phyloP scores from a whole-genome alignment of 768 basidiomycete genomes.

The Cantharellus cinnabarinus region DNA sequence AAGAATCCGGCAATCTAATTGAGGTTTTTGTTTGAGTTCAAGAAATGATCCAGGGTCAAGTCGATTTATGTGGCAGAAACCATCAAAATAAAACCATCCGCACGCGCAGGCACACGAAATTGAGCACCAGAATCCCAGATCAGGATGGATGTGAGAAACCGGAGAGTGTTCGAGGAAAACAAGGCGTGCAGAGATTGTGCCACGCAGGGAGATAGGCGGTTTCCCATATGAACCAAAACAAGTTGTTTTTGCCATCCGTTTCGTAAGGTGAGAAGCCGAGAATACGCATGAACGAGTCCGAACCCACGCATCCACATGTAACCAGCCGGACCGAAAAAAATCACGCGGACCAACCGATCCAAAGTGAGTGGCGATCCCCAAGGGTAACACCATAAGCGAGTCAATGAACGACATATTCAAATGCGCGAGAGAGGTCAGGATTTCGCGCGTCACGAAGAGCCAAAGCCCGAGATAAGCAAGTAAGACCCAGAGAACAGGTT shows the following conservation, averaged over 20 bases:
- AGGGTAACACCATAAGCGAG: not conserved
- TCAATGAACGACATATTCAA: not conserved
- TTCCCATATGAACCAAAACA: not conserved
- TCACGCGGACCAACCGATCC: not conserved
- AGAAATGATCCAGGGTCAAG: not conserved
- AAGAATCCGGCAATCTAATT: slow-evolving; percentile 48
- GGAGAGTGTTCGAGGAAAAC: not conserved
- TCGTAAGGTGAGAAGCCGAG: too few species aligned
- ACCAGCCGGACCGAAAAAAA: not conserved
- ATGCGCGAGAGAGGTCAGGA: not conserved
- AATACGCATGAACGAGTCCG: too few species aligned
- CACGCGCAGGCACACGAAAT: too few species aligned
- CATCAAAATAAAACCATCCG: too few species aligned
- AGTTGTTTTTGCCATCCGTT: not conserved
- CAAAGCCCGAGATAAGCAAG: too few species aligned
- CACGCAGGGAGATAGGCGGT: not conserved
- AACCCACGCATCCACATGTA: too few species aligned
- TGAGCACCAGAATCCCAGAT: too few species aligned
- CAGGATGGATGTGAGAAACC: not conserved
- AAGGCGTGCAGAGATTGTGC: not conserved
- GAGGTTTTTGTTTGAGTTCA: not conserved
- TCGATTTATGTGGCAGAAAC: too few species aligned
- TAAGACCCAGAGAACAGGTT: too few species aligned
- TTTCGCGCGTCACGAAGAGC: too few species aligned
- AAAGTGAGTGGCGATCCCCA: not conserved